Conservation (phyloP, 2,329 filamentous ascomycete genomes). For the Sporothrix pseudoabietina region DNA sequence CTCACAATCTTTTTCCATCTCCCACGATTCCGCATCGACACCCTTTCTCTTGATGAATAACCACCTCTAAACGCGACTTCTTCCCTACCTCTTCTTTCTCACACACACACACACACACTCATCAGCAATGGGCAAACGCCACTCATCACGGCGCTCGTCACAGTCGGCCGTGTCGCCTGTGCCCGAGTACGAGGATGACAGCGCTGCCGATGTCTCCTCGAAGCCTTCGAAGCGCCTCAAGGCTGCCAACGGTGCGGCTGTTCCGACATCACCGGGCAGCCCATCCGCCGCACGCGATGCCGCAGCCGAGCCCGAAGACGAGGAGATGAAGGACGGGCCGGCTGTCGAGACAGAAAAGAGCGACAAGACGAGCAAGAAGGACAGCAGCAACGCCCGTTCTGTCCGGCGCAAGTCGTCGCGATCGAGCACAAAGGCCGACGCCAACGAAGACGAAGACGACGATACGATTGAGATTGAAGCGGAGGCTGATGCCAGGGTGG, state of each 20-base stretch:
- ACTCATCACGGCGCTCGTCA: conserved; percentile 48
- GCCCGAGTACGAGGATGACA: conserved; percentile 52
- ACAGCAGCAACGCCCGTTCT: background rate
- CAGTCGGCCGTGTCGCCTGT: conserved; percentile 52
- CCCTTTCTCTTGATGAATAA: background rate
- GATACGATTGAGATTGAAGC: background rate
- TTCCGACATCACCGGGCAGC: conserved; percentile 48
- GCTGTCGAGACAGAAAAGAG: background rate
- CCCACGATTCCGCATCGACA: background rate
- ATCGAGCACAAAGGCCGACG: background rate
- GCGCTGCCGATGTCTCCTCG: conserved; percentile 47
- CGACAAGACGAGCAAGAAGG: background rate
- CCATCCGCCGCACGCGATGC: conserved; percentile 31
- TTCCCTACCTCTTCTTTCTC: background rate
- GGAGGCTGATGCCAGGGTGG: conserved; percentile 4
- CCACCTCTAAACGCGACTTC: background rate
- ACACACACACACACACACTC: background rate
- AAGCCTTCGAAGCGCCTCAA: conserved; percentile 53
- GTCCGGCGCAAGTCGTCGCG: conserved; percentile 26
- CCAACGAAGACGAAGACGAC: conserved; percentile 3
- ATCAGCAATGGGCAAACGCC: conserved; percentile 36
- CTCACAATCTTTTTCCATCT: background rate
- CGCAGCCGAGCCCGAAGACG: conserved; percentile 25
- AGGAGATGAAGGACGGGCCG: conserved; percentile 22
- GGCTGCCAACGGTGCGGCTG: conserved; percentile 49